Base-by-base conservation (phyloP, 805 yeast species). In the Monosporozyma servazzii region DNA sequence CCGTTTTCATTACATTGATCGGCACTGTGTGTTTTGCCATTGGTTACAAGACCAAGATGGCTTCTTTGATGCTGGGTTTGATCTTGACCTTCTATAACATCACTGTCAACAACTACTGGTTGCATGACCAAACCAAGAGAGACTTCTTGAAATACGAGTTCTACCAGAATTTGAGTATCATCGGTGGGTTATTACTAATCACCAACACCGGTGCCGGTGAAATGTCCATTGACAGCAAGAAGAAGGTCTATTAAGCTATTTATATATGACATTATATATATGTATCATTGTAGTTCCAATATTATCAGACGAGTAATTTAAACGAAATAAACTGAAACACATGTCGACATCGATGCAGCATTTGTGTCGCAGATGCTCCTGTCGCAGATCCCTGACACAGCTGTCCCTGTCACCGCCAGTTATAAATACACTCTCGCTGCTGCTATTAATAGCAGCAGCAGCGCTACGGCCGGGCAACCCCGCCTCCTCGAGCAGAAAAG, bases 191-290 rank as follows among this genome's bases (percentile, higher is more conserved):
- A 56, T 72, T 91, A 54, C 74, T 93, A 58, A 86, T 93, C 55
- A 96, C 88, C 54, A 88, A 86, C 71, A 88, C 96, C 3, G 99
- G 99, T 56, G 98, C 98, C 31, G 99, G 99, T 48, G 91, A 87
- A 60, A 76, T 90, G 57, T 86, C 96, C 29, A 73, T 91, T 53
- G 99, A 91, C 66, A 97, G 88, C 70, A 93, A 93, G 84, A 90
- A 91, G 75, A 91, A 91, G 75, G 83, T 87, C 53, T 88, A 86
- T 67, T 88, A 48, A 40, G 23, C 4, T 11, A 33, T 15, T 33
- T 2, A 33, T 1, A 5, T 13, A 33, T 33, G 5, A 15, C 7
- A 4, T n/a, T 13, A 33, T 15, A 5, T 15, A 15, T 33, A 13
- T 15, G n/a, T 15, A 13, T 15, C n/a, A n/a, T n/a, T n/a, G n/a